phyloP scores from a whole-genome alignment of 2,329 filamentous ascomycete genomes.

The Ceratocystis huliohia region DNA sequence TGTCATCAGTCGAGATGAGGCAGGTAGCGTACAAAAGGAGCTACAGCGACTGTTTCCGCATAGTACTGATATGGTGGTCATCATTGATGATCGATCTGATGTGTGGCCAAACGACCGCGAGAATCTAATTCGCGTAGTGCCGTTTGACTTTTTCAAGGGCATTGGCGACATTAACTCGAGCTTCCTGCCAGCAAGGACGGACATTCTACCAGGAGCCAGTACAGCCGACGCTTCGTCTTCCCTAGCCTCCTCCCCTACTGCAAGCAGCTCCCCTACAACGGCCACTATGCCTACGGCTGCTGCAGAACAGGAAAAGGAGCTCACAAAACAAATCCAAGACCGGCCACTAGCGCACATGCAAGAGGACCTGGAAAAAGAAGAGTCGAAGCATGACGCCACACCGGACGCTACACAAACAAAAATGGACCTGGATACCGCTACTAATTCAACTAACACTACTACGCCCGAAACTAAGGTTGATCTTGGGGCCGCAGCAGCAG shows the following conservation, averaged over 20 bases:
- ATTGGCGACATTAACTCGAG: conserved; percentile 98
- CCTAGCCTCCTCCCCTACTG: conserved; percentile 40
- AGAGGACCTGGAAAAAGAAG: conserved; percentile 74
- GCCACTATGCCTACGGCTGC: not conserved
- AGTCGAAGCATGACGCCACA: conserved; percentile 35
- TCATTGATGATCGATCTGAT: conserved; percentile 93
- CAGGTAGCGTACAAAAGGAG: conserved; percentile 84
- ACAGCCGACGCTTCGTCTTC: not conserved
- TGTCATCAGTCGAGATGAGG: conserved; percentile 93
- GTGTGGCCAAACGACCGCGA: conserved; percentile 85
- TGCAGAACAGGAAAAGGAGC: conserved; percentile 69
- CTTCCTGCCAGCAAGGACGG: conserved; percentile 70
- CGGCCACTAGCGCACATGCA: conserved; percentile 85
- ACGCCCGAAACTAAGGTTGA: too few species aligned
- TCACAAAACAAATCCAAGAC: conserved; percentile 81
- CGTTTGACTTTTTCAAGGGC: conserved; percentile 95
- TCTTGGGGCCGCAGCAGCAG: conserved; percentile 17
- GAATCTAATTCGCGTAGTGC: conserved; percentile 86
- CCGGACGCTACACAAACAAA: too few species aligned
- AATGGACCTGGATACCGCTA: too few species aligned
- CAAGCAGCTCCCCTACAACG: conserved; percentile 45
- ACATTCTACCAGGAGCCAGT: conserved; percentile 32
- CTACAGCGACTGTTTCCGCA: conserved; percentile 86
- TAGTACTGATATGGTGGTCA: conserved; percentile 97
- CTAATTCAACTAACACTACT: too few species aligned